A percentile compares a stretch with the other conserved stretches of the same genome.
Conservation (phyloP, 345 rosid genomes). For the Clarkia xantiana region DNA sequence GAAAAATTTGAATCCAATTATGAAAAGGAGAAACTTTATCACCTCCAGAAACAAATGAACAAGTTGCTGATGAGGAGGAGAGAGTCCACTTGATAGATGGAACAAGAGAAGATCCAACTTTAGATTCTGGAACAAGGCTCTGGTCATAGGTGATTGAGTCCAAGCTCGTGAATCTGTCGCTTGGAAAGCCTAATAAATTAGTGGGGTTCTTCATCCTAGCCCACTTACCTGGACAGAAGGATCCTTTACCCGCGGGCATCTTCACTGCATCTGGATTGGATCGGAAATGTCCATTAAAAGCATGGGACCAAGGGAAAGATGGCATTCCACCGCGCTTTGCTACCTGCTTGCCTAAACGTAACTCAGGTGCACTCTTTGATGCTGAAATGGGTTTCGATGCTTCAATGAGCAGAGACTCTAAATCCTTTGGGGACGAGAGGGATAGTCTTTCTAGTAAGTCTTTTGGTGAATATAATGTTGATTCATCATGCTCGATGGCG, state of each 20-base stretch:
- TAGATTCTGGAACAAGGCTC: constrained; percentile 44
- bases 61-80: constrained; percentile 24
- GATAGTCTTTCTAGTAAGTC: constrained; percentile 48
- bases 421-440: constrained; percentile 65
- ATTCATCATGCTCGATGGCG: constrained; percentile 23
- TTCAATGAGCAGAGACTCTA: constrained; percentile 79
- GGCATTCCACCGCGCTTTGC: constrained; percentile 46
- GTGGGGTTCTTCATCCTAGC: constrained; percentile 26
- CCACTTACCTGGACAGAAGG: constrained; percentile 88
- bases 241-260: constrained; percentile 34
- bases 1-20: background rate
- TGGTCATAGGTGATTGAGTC: constrained; percentile 55
- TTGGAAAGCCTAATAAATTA: constrained; percentile 20
- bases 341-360: constrained; percentile 53
- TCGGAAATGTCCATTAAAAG: constrained; percentile 50
- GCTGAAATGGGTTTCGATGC: constrained; percentile 53
- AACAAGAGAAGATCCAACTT: constrained; percentile 14
- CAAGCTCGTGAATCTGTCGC: constrained; percentile 33
- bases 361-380: constrained; percentile 47
- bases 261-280: constrained; percentile 56
- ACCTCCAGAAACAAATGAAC: constrained; percentile 31
- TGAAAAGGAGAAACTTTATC: constrained; percentile 12
- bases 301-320: constrained; percentile 77
- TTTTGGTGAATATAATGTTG: constrained; percentile 32
- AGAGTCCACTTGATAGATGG: constrained; percentile 13